Evolutionary conservation across 495 filamentous ascomycete species (phyloP), one percentile per base, ranked within the genome.

Genomic region (Ramalina peruviana): DNA sequence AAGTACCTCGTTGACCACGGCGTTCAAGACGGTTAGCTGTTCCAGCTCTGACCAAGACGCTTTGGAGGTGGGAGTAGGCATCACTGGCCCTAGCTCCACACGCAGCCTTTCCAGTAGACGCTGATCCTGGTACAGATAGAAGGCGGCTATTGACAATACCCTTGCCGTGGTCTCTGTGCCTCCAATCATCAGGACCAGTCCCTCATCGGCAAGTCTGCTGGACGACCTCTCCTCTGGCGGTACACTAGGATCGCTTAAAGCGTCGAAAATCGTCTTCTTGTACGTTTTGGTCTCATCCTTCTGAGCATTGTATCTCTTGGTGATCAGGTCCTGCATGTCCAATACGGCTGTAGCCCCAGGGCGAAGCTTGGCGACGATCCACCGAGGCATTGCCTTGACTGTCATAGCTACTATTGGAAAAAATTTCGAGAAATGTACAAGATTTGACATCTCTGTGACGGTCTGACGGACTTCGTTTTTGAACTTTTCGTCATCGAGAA

Each of bases 161-260:
- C 62, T 66, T 5, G 62, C 65, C 0, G 68, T 72, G 4, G 70
- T 75, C 36, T 68, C 65, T 25, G 62, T 64, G 3, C 75, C 75
- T 4, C 73, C 75, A 5, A 58, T 60, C 15, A 75, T 59, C 10
- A 77, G 50, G 0, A 62, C 52, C 27, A 65, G 60, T 3, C 70
- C 71, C 51, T 79, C 73, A 16, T 70, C 60, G 2, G 54, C 51
- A 26, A 76, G 51, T 4, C 72, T 58, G 17, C 47, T 41, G 20
- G 52, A 27, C 5, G 39, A 48, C 36, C 53, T 42, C 50, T 55
- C 61, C 30, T 55, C 53, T 15, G 54, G 39, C 12, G 66, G 51
- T 3, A 61, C 47, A 30, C 54, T 56, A 6, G 23, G 40, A 36
- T 64, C 57, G 2, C 40, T 40, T 6, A 54, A 12, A 21, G 53